A percentile compares a stretch with the other conserved stretches of the same genome.
These are phyloP conservation scores for Trichothecium roseum DNA, from an alignment of 2,329 filamentous ascomycete species.

Conservation along the genomic window DNA sequence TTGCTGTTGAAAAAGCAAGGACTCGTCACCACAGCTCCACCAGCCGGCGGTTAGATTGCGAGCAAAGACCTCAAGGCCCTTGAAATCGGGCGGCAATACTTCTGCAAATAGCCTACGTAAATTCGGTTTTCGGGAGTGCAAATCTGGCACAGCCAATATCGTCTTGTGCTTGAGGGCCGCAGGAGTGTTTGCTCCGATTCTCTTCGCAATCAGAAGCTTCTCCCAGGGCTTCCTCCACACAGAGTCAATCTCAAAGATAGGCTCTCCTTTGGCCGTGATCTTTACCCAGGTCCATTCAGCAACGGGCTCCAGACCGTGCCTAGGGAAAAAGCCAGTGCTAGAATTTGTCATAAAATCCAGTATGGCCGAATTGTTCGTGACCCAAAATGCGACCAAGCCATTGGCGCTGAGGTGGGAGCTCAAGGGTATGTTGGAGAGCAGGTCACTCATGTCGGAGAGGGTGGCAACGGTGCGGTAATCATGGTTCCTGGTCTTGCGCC, in stretches of 20 bases:
- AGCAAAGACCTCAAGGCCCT: constrained; percentile 67
- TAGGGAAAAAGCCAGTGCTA: constrained; percentile 45
- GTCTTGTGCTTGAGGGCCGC: constrained; percentile 33
- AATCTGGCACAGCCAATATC: constrained; percentile 59
- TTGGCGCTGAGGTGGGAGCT: constrained; percentile 38
- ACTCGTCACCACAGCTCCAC: constrained; percentile 72
- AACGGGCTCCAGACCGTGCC: constrained; percentile 54
- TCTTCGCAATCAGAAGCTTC: constrained; percentile 52
- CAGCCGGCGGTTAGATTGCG: constrained; percentile 64
- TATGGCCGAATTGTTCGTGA: constrained; percentile 61
- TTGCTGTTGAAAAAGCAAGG: constrained; percentile 55
- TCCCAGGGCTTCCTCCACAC: constrained; percentile 70
- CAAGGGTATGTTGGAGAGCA: constrained; percentile 48
- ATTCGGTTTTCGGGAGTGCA: constrained; percentile 72
- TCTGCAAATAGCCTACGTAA: constrained; percentile 49
- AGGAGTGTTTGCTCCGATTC: constrained; percentile 16
- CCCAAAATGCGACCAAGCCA: constrained; percentile 61
- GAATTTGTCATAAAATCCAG: constrained; percentile 41
- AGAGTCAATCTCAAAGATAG: constrained; percentile 49
- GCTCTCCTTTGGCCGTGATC: constrained; percentile 53
- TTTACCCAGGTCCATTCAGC: constrained; percentile 78
- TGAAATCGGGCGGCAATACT: constrained; percentile 38
- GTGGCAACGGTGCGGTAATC: constrained; percentile 36
- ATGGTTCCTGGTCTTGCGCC: constrained; percentile 35
- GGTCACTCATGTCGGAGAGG: constrained; percentile 32